These are phyloP conservation scores for Przewalskia tangutica DNA, from an alignment of 257 asterid species.

Conservation along the genomic window DNA sequence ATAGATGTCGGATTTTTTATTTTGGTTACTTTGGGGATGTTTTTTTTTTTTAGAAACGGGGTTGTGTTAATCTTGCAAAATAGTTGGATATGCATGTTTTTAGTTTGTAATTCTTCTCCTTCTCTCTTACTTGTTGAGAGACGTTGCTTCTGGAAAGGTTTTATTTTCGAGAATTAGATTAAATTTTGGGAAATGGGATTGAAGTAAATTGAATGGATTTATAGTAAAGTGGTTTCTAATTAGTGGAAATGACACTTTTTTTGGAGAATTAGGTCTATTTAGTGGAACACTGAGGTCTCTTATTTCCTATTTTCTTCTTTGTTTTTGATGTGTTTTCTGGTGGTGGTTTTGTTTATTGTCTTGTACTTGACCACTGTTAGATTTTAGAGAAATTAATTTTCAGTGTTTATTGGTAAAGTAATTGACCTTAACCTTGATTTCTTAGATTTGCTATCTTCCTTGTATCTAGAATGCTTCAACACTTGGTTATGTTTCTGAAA, in stretches of 20 bases:
- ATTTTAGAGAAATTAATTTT: background rate
- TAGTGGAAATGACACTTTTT: background rate
- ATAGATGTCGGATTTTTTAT: slow-evolving; percentile 4
- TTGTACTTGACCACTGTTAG: background rate
- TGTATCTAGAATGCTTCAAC: background rate
- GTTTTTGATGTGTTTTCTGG: background rate
- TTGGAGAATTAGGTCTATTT: background rate
- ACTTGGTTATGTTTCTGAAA: background rate
- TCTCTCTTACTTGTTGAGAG: background rate
- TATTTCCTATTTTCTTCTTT: background rate
- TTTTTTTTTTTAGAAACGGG: background rate
- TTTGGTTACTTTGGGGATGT: too few species aligned
- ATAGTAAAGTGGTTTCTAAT: background rate
- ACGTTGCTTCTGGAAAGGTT: background rate
- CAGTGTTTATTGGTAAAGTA: background rate
- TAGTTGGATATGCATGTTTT: background rate
- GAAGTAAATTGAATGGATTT: background rate
- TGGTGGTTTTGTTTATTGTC: background rate
- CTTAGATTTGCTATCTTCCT: background rate
- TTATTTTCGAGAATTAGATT: background rate
- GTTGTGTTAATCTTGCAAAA: background rate
- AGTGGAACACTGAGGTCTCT: background rate
- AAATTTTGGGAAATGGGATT: slow-evolving; percentile 1
- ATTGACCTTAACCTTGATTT: background rate
- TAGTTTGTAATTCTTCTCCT: background rate